Percentiles rank a stretch among this genome's conserved stretches.
Conservation (phyloP, 1,139 yeast genomes). For the Debaryomyces singareniensis region DNA sequence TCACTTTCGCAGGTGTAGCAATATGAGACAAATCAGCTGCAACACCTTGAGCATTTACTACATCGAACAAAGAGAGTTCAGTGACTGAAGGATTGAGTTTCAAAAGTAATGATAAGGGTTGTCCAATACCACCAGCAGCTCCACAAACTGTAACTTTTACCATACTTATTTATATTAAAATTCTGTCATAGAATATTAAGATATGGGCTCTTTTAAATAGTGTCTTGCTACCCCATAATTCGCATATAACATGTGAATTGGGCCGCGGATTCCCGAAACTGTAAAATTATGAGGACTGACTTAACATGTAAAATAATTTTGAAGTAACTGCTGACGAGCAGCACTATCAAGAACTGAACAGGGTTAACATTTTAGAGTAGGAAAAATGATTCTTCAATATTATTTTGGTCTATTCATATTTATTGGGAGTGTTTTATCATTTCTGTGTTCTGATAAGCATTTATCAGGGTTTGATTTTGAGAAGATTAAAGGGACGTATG, state of each 20-base stretch:
- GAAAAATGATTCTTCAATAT: no score
- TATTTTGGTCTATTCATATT: no score
- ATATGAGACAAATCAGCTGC: slow-evolving; percentile 73
- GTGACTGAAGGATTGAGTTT: slow-evolving; percentile 51
- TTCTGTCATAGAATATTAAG: background rate
- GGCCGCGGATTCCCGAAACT: slow-evolving; percentile 1
- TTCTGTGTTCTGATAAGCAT: slow-evolving; percentile 39
- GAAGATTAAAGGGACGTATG: slow-evolving; percentile 43
- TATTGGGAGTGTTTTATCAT: no score
- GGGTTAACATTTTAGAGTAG: no score
- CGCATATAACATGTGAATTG: slow-evolving; percentile 2
- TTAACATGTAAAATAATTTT: background rate
- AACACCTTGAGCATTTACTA: slow-evolving; percentile 64
- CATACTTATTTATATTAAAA: slow-evolving; percentile 18
- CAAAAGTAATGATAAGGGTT: slow-evolving; percentile 61
- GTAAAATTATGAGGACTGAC: background rate
- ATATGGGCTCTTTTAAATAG: background rate
- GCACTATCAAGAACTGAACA: no score
- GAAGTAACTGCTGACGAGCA: no score
- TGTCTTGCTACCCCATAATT: slow-evolving; percentile 1
- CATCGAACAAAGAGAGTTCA: slow-evolving; percentile 57
- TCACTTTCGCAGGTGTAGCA: slow-evolving; percentile 50
- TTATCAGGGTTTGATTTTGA: slow-evolving; percentile 38
- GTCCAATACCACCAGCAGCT: slow-evolving; percentile 81
- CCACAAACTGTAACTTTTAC: slow-evolving; percentile 71